Percentiles rank a stretch among this genome's conserved stretches.
phyloP scores from a whole-genome alignment of 2,329 filamentous ascomycete genomes.

The Microdochium nivale region DNA sequence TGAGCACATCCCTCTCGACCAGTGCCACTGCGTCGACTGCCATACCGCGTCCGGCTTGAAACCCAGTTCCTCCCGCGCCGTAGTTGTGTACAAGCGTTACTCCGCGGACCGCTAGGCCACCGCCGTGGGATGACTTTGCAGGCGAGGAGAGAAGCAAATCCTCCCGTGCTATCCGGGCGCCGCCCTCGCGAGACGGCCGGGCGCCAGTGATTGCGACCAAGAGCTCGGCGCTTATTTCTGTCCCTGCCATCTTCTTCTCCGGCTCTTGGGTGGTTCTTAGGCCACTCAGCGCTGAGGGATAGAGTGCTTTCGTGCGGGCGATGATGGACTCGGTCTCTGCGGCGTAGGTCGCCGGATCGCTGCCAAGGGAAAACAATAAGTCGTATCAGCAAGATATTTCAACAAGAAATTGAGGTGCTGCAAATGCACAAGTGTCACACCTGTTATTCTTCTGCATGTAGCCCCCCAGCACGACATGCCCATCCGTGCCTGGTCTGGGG shows the following conservation, averaged over 20 bases:
- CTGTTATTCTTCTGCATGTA: conserved; percentile 27
- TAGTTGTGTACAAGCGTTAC: conserved; percentile 30
- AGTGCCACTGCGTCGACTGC: conserved; percentile 23
- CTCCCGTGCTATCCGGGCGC: conserved; percentile 34
- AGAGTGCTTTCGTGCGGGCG: conserved; percentile 21
- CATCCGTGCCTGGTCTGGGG: conserved; percentile 25
- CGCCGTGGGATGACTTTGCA: too few species aligned
- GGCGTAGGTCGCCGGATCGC: conserved; percentile 24
- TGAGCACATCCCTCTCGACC: conserved; percentile 9
- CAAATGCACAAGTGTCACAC: too few species aligned
- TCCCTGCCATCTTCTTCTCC: too few species aligned
- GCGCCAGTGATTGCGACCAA: conserved; percentile 23
- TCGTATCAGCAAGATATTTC: background rate
- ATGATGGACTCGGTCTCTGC: conserved; percentile 28
- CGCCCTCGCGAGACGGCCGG: conserved; percentile 28
- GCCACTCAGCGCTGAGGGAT: conserved; percentile 9
- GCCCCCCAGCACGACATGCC: conserved; percentile 26
- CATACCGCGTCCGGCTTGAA: conserved; percentile 33
- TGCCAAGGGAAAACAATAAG: conserved; percentile 2
- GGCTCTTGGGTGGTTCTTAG: too few species aligned
- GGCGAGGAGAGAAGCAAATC: conserved; percentile 12
- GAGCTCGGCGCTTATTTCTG: conserved; percentile 14
- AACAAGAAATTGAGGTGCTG: background rate
- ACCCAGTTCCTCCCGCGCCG: conserved; percentile 35
- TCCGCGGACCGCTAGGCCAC: conserved; percentile 4